These are phyloP conservation scores for Kwoniella shandongensis DNA, from an alignment of 768 basidiomycete species.

Conservation along the genomic window DNA sequence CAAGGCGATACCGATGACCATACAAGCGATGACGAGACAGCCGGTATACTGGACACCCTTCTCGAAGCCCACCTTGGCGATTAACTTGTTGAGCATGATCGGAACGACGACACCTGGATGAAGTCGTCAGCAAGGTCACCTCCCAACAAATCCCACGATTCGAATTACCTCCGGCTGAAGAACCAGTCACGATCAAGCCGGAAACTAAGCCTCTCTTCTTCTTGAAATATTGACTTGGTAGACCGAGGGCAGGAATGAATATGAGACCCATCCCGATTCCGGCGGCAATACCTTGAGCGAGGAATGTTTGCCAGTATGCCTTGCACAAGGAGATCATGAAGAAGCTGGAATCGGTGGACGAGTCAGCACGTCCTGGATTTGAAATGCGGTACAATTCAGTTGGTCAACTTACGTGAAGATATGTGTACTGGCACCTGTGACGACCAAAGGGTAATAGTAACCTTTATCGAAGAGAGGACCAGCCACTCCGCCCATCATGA, in stretches of 20 bases:
- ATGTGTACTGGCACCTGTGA: slow-evolving; percentile 14
- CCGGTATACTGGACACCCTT: slow-evolving; percentile 12
- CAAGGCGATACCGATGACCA: slow-evolving; percentile 5
- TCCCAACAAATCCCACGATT: background rate
- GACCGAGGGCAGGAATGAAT: slow-evolving; percentile 59
- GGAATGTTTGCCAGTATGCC: slow-evolving; percentile 24
- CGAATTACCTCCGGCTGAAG: slow-evolving; percentile 39
- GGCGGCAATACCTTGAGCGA: slow-evolving; percentile 29
- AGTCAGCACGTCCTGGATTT: too few relatives aligned
- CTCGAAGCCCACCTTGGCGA: slow-evolving; percentile 5
- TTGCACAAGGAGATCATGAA: slow-evolving; percentile 32
- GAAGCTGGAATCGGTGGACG: slow-evolving; percentile 1
- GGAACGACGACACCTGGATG: slow-evolving; percentile 36
- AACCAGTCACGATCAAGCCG: slow-evolving; percentile 55
- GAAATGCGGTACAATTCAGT: too few relatives aligned
- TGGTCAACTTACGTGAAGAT: slow-evolving; percentile 18
- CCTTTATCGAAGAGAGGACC: slow-evolving; percentile 52
- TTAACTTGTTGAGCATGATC: slow-evolving; percentile 49
- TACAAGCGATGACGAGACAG: background rate
- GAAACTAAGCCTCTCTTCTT: slow-evolving; percentile 56
- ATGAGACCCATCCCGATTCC: slow-evolving; percentile 59
- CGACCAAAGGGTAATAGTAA: slow-evolving; percentile 30
- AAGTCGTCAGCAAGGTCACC: background rate
- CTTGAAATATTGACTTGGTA: slow-evolving; percentile 58
- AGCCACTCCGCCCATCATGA: slow-evolving; percentile 34